A percentile compares a stretch with the other conserved stretches of the same genome.
Evolutionary conservation across 805 yeast species (phyloP).

Genomic region (Wickerhamiella occidentalis): DNA sequence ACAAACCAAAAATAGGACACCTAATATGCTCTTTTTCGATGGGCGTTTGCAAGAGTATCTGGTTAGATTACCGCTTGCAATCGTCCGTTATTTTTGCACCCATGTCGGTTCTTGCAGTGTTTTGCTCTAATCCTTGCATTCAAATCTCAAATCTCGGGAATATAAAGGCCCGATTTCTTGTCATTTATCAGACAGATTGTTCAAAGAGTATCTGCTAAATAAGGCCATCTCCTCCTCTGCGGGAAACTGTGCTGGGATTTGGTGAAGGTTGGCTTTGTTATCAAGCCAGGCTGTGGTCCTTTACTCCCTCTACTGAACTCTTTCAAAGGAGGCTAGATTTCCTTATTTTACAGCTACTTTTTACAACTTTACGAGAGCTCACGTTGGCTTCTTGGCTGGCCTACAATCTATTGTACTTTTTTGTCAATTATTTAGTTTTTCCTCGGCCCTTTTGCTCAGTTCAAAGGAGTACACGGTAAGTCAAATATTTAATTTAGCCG

Average conservation of each 20-base stretch:
- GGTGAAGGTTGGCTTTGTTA: too few species aligned
- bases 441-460: too few species aligned
- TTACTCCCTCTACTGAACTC: background rate
- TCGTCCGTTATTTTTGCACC: background rate
- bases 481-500: too few species aligned
- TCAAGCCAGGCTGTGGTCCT: too few species aligned
- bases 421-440: too few species aligned
- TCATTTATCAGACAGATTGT: background rate
- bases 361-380: background rate
- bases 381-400: background rate
- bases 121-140: background rate
- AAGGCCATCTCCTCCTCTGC: conserved; percentile 1
- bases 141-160: background rate
- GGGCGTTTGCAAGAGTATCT: background rate
- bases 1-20: background rate
- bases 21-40: too few species aligned
- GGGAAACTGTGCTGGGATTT: background rate
- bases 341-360: background rate
- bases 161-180: background rate
- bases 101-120: background rate
- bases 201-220: background rate
- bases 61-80: background rate
- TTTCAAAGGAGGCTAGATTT: background rate
- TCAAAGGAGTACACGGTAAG: too few species aligned
- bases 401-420: too few species aligned